phyloP scores from a whole-genome alignment of 2,329 filamentous ascomycete species.

The Cordyceps farinosa region DNA sequence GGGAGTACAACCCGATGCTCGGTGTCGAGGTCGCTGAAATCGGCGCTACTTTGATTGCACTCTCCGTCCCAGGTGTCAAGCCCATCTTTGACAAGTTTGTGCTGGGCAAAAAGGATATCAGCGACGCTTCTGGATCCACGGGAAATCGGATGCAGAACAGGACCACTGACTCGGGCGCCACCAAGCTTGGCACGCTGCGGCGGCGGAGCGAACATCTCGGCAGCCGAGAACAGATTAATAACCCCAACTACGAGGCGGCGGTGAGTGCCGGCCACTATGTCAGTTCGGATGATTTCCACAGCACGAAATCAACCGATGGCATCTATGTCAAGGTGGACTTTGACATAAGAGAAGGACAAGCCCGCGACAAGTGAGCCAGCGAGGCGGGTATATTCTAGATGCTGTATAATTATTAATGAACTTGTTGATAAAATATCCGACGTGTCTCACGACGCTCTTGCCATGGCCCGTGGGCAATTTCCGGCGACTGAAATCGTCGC shows the following conservation, averaged over 20 bases:
- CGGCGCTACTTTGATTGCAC: slow-evolving; percentile 46
- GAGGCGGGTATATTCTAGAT: background rate
- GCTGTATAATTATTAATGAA: background rate
- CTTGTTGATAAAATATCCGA: background rate
- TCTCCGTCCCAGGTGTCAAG: slow-evolving; percentile 49
- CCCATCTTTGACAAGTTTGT: slow-evolving; percentile 40
- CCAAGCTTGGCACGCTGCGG: slow-evolving; percentile 30
- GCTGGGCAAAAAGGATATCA: slow-evolving; percentile 25
- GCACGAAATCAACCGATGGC: slow-evolving; percentile 28
- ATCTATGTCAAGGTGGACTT: slow-evolving; percentile 38
- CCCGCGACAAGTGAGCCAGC: background rate
- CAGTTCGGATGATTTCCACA: slow-evolving; percentile 24
- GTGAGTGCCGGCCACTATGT: slow-evolving; percentile 21
- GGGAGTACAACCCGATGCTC: slow-evolving; percentile 49
- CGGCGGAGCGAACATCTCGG: slow-evolving; percentile 30
- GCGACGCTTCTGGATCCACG: slow-evolving; percentile 22
- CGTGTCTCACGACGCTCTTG: background rate
- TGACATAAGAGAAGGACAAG: slow-evolving; percentile 29
- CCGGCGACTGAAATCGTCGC: background rate
- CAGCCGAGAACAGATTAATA: slow-evolving; percentile 25
- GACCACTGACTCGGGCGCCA: slow-evolving; percentile 24
- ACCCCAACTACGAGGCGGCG: slow-evolving; percentile 23
- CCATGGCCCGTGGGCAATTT: background rate
- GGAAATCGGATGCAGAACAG: slow-evolving; percentile 24
- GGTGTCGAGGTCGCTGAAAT: slow-evolving; percentile 49